A percentile compares a stretch with the other conserved stretches of the same genome.
phyloP scores from a whole-genome alignment of 306 rosid genomes.

The Castanospermum australe region DNA sequence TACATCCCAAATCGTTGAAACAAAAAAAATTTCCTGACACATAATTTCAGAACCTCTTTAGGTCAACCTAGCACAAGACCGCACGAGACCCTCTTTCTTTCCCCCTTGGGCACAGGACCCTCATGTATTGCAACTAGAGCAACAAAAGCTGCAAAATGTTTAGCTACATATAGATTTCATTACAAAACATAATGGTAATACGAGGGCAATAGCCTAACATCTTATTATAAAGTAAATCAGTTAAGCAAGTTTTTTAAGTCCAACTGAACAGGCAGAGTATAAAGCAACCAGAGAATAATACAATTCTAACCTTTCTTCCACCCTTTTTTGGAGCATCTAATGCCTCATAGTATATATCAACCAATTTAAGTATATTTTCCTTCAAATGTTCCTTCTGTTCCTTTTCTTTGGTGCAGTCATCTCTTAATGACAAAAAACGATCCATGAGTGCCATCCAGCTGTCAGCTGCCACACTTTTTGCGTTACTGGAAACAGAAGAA shows the following conservation, averaged over 20 bases:
- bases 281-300: neutral
- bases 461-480: constrained; percentile 56
- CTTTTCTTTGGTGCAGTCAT: constrained; percentile 23
- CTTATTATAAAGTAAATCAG: neutral
- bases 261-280: neutral
- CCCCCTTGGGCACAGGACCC: neutral
- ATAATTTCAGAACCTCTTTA: neutral
- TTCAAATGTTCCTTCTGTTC: constrained; percentile 34
- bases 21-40: neutral
- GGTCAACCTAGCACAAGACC: neutral
- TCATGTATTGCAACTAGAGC: neutral
- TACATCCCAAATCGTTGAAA: neutral
- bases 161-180: neutral
- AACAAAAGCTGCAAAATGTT: neutral
- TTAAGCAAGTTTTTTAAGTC: neutral
- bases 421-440: constrained; percentile 42
- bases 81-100: neutral
- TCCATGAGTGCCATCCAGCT: constrained; percentile 79
- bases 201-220: neutral
- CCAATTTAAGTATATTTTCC: constrained; percentile 47
- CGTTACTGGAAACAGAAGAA: constrained; percentile 42
- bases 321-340: constrained; percentile 77
- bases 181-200: neutral
- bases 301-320: constrained; percentile 62
- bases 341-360: constrained; percentile 69